These are phyloP conservation scores for Scleroderma citrinum DNA, from an alignment of 768 basidiomycete genomes.

Conservation along the genomic window DNA sequence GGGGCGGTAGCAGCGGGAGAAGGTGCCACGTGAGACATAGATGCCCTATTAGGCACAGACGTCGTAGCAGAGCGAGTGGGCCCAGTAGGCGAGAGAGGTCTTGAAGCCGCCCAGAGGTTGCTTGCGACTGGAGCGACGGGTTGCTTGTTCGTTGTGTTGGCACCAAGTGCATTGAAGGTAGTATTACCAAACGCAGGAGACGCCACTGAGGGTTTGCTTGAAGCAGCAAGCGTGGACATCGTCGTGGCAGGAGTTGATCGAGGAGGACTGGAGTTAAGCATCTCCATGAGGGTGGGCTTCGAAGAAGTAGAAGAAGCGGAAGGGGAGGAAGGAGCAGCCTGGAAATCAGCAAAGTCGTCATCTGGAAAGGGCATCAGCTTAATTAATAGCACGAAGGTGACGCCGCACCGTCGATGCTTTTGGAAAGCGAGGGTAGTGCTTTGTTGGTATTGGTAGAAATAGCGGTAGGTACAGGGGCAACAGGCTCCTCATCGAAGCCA, in stretches of 20 bases:
- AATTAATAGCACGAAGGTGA: not conserved
- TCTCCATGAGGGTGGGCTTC: conserved; percentile 41
- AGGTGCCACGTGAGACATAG: conserved; percentile 8
- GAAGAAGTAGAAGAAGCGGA: conserved; percentile 33
- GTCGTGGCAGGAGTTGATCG: conserved; percentile 8
- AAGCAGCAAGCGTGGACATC: conserved; percentile 3
- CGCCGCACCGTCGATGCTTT: conserved; percentile 22
- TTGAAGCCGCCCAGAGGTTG: conserved; percentile 17
- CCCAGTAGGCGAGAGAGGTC: conserved; percentile 22
- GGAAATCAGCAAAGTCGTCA: conserved; percentile 86
- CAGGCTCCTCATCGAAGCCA: conserved; percentile 59
- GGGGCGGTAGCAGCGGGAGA: conserved; percentile 19
- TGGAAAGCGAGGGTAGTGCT: conserved; percentile 23
- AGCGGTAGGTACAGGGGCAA: conserved; percentile 21
- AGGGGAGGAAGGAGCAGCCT: conserved; percentile 53
- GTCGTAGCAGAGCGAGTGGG: conserved; percentile 9
- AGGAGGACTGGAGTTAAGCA: conserved; percentile 36
- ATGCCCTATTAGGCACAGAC: conserved; percentile 11
- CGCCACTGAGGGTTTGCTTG: conserved; percentile 10
- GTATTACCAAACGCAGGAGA: conserved; percentile 20
- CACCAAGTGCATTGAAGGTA: conserved; percentile 18
- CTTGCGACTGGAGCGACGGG: conserved; percentile 20
- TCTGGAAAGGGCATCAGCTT: conserved; percentile 34
- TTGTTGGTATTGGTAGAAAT: conserved; percentile 20
- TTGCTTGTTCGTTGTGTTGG: conserved; percentile 20